Evolutionary conservation across 2,329 filamentous ascomycete species (phyloP).

Genomic region (Fusarium haematococcum): DNA sequence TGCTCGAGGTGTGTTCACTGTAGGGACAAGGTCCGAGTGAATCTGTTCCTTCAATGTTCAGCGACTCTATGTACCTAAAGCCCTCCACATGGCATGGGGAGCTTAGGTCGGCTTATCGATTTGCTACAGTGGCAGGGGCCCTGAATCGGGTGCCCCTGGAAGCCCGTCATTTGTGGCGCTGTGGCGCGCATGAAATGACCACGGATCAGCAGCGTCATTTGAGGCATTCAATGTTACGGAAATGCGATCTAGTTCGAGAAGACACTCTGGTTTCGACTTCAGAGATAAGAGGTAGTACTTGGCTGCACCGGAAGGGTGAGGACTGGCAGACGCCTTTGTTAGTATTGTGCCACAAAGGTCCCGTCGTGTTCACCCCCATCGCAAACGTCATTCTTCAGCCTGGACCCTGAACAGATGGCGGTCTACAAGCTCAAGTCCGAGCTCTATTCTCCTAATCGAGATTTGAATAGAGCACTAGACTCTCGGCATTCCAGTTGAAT

Average conservation of each 20-base stretch:
- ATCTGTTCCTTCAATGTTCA: constrained; percentile 35
- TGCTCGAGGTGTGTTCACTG: constrained; percentile 27
- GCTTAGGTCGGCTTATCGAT: constrained; percentile 41
- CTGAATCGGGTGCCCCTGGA: constrained; percentile 3
- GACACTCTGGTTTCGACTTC: background rate
- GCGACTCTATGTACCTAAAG: constrained; percentile 10
- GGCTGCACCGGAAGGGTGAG: background rate
- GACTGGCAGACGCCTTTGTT: background rate
- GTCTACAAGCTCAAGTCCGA: background rate
- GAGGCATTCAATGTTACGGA: constrained; percentile 21
- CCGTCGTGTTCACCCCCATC: background rate
- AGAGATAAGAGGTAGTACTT: background rate
- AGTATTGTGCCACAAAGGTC: background rate
- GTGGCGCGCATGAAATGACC: constrained; percentile 17
- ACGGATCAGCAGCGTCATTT: background rate
- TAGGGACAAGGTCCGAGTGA: constrained; percentile 22
- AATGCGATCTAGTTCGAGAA: background rate
- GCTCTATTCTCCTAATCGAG: background rate
- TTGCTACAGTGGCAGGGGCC: constrained; percentile 26
- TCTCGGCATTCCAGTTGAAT: background rate
- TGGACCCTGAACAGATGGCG: background rate
- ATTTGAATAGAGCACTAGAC: background rate
- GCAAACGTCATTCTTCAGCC: constrained; percentile 9
- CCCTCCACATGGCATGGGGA: constrained; percentile 9
- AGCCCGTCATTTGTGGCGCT: constrained; percentile 12